Conservation (phyloP, 2,329 filamentous ascomycete species). For the Colletotrichum neosansevieriae region DNA sequence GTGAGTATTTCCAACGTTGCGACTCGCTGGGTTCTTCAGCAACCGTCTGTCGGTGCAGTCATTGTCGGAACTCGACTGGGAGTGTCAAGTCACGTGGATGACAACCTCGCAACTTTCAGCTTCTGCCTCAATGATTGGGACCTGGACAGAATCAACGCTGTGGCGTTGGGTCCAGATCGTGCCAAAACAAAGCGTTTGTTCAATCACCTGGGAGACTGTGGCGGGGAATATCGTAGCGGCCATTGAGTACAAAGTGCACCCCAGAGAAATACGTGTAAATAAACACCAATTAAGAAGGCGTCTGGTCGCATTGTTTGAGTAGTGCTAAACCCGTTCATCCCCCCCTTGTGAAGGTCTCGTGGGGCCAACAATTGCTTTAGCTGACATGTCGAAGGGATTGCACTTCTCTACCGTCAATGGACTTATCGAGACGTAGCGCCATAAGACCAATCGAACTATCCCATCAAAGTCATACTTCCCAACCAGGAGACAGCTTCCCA, state of each 20-base stretch:
- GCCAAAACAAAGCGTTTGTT: background rate
- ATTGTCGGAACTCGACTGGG: constrained; percentile 12
- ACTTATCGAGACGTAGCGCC: no score
- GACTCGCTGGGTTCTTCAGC: constrained; percentile 23
- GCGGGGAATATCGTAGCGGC: background rate
- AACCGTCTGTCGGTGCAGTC: constrained; percentile 7
- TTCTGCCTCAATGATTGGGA: constrained; percentile 7
- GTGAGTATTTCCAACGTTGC: constrained; percentile 5
- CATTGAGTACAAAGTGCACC: background rate
- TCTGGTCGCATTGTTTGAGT: no score
- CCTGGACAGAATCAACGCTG: constrained; percentile 1
- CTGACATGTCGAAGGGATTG: no score
- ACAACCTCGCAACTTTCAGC: constrained; percentile 12
- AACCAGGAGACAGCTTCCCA: no score
- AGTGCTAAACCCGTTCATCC: no score
- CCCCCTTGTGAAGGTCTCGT: no score
- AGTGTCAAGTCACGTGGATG: constrained; percentile 2
- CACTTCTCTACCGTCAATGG: no score
- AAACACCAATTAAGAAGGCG: no score
- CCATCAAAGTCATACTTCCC: no score
- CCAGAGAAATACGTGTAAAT: no score
- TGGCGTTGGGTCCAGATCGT: background rate
- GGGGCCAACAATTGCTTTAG: no score
- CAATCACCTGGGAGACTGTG: background rate
- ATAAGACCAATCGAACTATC: no score